Conservation (phyloP, 2,329 filamentous ascomycete genomes). For the Pyrenochaeta sp. region DNA sequence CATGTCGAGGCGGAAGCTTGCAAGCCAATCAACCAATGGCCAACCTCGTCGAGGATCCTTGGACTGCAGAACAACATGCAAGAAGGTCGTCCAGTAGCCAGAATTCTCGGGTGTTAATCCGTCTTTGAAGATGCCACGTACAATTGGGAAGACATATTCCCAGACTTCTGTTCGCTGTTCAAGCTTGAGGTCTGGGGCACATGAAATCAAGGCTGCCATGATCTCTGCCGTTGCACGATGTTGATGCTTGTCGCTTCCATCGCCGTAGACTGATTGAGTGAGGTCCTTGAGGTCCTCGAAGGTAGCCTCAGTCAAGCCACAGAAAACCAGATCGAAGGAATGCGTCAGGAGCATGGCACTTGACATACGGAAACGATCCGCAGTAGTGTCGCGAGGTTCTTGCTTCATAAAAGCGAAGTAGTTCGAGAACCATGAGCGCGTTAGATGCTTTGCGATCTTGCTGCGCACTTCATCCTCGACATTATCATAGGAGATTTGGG, state of each 20-base stretch:
- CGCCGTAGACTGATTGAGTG: constrained; percentile 78
- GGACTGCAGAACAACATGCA: constrained; percentile 86
- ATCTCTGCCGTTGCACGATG: constrained; percentile 96
- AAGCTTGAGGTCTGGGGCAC: constrained; percentile 78
- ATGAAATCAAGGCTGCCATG: constrained; percentile 81
- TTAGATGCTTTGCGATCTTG: constrained; percentile 81
- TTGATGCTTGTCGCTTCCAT: constrained; percentile 96
- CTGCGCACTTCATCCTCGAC: constrained; percentile 75
- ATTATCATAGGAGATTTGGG: constrained; percentile 78
- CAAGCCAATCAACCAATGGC: constrained; percentile 83
- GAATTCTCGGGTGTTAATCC: constrained; percentile 93
- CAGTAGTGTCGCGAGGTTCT: constrained; percentile 81
- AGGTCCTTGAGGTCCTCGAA: constrained; percentile 90
- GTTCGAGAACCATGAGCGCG: constrained; percentile 82
- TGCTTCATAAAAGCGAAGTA: constrained; percentile 96
- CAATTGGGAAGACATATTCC: constrained; percentile 88
- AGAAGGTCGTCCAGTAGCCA: constrained; percentile 91
- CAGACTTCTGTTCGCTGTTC: constrained; percentile 80
- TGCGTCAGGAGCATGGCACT: constrained; percentile 88
- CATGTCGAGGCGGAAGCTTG: constrained; percentile 90
- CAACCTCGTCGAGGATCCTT: constrained; percentile 89
- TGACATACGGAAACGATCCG: constrained; percentile 89
- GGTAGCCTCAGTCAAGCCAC: constrained; percentile 76
- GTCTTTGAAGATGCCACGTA: constrained; percentile 86
- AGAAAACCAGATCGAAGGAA: constrained; percentile 87